These are phyloP conservation scores for Aspergillus glaucus DNA, from an alignment of 2,329 filamentous ascomycete species.

Conservation along the genomic window DNA sequence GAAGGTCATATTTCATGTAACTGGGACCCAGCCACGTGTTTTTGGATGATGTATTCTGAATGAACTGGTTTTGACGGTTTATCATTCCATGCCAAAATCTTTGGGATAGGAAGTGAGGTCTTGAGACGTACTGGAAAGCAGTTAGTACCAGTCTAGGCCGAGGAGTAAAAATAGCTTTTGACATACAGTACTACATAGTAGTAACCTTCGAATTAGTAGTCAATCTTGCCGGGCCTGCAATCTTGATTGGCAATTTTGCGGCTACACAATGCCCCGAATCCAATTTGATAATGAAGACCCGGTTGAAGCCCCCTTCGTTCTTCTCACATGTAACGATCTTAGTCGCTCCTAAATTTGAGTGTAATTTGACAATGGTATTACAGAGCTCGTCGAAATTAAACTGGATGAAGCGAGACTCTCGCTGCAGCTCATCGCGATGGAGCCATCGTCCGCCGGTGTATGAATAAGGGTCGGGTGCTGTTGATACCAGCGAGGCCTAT, in stretches of 20 bases:
- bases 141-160: background rate
- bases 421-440: background rate
- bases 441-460: background rate
- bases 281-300: slow-evolving; percentile 39
- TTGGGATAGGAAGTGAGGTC: slow-evolving; percentile 18
- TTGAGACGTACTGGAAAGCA: slow-evolving; percentile 16
- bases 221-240: slow-evolving; percentile 34
- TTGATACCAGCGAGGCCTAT: background rate
- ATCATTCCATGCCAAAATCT: slow-evolving; percentile 20
- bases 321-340: slow-evolving; percentile 34
- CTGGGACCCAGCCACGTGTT: slow-evolving; percentile 28
- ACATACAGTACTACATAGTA: slow-evolving; percentile 39
- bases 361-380: background rate
- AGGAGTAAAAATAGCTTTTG: background rate
- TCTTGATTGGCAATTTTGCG: slow-evolving; percentile 36
- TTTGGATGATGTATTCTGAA: slow-evolving; percentile 36
- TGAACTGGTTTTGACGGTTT: slow-evolving; percentile 25
- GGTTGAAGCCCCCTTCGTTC: slow-evolving; percentile 42
- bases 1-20: slow-evolving; percentile 27
- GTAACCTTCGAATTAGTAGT: slow-evolving; percentile 44
- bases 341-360: slow-evolving; percentile 18
- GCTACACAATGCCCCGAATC: slow-evolving; percentile 35
- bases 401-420: background rate
- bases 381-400: background rate
- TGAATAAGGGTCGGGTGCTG: background rate